Conservation (phyloP, 176 grass and related monocot genomes). For the Zea mays region DNA sequence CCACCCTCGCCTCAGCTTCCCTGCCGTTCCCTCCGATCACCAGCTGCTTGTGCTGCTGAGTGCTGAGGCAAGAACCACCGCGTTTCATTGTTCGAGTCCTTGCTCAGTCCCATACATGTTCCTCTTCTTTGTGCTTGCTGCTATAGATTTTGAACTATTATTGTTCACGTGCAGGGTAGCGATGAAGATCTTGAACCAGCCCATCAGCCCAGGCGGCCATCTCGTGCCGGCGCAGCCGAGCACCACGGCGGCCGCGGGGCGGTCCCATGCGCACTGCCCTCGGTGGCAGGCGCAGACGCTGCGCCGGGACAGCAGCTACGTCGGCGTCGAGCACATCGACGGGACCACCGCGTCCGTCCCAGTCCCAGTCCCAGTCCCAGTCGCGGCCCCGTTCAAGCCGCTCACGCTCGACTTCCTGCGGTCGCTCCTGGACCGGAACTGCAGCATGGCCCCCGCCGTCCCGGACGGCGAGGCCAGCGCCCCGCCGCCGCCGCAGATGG, state of each 20-base stretch:
- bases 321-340: constrained; percentile 41
- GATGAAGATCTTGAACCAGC: constrained; percentile 86
- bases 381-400: constrained; percentile 50
- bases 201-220: constrained; percentile 46
- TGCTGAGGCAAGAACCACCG: too few relatives aligned
- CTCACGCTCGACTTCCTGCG: constrained; percentile 65
- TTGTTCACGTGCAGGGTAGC: too few relatives aligned
- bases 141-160: too few relatives aligned
- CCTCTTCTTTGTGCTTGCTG: neutral
- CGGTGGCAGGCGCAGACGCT: constrained; percentile 48
- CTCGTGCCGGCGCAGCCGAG: constrained; percentile 10
- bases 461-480: constrained; percentile 24
- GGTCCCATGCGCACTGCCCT: constrained; percentile 9
- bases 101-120: too few relatives aligned
- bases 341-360: neutral
- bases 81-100: neutral
- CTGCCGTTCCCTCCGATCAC: neutral
- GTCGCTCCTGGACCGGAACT: constrained; percentile 45
- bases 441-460: constrained; percentile 31
- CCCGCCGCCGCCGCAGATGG: constrained; percentile 19
- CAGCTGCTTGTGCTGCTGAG: too few relatives aligned
- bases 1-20: neutral
- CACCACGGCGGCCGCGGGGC: too few relatives aligned
- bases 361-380: neutral
- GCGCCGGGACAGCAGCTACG: constrained; percentile 42